These are phyloP conservation scores for Russula brevipes DNA, from an alignment of 768 basidiomycete genomes.

Conservation along the genomic window DNA sequence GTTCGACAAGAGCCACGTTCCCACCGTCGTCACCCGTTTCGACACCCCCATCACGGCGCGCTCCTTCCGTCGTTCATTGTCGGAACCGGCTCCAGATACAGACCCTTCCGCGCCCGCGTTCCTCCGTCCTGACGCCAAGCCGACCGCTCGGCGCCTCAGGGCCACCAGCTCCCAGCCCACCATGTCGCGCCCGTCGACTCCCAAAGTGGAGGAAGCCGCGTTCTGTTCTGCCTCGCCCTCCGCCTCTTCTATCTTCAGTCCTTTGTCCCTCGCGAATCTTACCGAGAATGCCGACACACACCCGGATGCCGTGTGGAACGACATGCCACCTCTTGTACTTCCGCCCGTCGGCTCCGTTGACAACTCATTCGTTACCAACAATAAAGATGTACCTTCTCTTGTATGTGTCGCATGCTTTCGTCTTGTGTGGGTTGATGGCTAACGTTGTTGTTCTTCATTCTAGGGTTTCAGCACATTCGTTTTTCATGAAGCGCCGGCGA, in stretches of 20 bases:
- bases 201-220: neutral
- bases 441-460: neutral
- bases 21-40: slow-evolving; percentile 65
- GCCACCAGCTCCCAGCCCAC: slow-evolving; percentile 25
- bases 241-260: neutral
- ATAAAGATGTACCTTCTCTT: slow-evolving; percentile 21
- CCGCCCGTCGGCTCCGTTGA: slow-evolving; percentile 11
- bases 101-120: slow-evolving; percentile 30
- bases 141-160: slow-evolving; percentile 18
- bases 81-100: slow-evolving; percentile 43
- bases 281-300: slow-evolving; percentile 1
- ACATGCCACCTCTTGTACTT: slow-evolving; percentile 25
- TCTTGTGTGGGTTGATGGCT: neutral
- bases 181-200: slow-evolving; percentile 15
- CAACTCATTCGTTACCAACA: slow-evolving; percentile 3
- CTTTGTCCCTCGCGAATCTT: slow-evolving; percentile 11
- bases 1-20: slow-evolving; percentile 45
- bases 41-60: slow-evolving; percentile 70
- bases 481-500: slow-evolving; percentile 20
- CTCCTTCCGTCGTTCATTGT: slow-evolving; percentile 63
- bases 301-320: slow-evolving; percentile 9
- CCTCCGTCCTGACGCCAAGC: slow-evolving; percentile 16
- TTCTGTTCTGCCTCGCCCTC: neutral
- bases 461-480: slow-evolving; percentile 26
- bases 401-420: slow-evolving; percentile 8